Evolutionary conservation across 257 asterid species (phyloP).

Genomic region (Schizonepeta tenuifolia): DNA sequence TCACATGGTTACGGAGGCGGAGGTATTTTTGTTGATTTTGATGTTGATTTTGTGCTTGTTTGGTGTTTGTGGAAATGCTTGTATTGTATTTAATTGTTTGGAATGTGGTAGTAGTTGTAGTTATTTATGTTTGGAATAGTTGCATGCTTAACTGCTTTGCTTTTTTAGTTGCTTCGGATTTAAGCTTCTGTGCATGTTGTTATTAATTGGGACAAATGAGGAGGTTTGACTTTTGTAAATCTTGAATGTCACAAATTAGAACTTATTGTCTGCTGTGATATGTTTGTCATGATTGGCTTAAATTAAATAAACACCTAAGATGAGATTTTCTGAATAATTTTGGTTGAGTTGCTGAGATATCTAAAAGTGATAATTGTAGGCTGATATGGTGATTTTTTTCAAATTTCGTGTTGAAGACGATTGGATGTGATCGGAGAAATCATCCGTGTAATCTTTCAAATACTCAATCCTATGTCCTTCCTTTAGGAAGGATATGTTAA

Average conservation of each 20-base stretch:
- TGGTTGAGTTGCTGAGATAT: background rate
- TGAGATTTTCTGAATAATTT: conserved; percentile 9
- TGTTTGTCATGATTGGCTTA: background rate
- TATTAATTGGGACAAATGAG: conserved; percentile 13
- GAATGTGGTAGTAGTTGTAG: background rate
- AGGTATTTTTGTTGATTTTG: conserved; percentile 47
- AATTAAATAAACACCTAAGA: background rate
- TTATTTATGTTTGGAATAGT: conserved; percentile 22
- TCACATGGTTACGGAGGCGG: conserved; percentile 83
- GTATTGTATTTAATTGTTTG: conserved; percentile 18
- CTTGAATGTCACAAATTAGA: background rate
- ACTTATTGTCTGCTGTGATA: background rate
- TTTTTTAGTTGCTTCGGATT: conserved; percentile 24
- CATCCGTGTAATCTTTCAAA: background rate
- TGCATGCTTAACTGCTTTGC: background rate
- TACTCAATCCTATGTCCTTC: background rate
- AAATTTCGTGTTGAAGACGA: background rate
- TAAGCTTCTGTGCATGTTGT: conserved; percentile 5
- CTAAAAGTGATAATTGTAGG: background rate
- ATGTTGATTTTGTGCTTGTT: background rate
- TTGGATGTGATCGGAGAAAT: background rate
- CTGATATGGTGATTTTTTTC: background rate
- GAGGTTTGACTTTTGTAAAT: conserved; percentile 8
- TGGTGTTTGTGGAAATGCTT: conserved; percentile 3
- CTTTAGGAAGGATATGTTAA: background rate